Base-by-base conservation (phyloP, 208 protist species). In the Vickermania spadyakhi region DNA sequence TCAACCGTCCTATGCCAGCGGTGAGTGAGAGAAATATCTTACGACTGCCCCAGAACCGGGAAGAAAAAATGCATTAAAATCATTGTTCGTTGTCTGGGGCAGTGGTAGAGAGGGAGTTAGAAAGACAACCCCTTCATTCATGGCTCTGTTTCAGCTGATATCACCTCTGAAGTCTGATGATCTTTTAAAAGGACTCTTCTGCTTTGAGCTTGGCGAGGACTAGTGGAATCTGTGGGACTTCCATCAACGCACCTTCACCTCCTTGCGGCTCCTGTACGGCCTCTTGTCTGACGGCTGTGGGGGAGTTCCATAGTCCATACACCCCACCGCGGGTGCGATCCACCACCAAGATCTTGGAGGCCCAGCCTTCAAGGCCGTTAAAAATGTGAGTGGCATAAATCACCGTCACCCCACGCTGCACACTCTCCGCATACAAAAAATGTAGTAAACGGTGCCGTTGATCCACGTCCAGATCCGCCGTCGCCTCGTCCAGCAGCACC, bases 331-430 rank as follows among this genome's bases (percentile, higher is more conserved):
- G 52, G 7, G 65, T 84, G n/a, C 79, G 76, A 58, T 93, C 81
- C n/a, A 94, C 69, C 14, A 96, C 41, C 30, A 96, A 69, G 3
- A 81, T 53, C 1, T 56, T 62, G 21, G 75, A 72, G 23, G 84
- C 80, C 93, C 93, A 97, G 23, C 76, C 78, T 28, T 93, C 75
- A 7, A 97, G 56, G 0, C 89, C 93, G 36, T 89, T 86, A 66
- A 96, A 97, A 64, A 97, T 97, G 67, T 97, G 90, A 30, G 90
- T 97, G 45, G 84, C 72, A 75, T 96, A 97, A 27, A 96, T 61
- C 28, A 95, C 73, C 1, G 86, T 94, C 49, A 93, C 89, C 3
- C 84, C 86, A 22, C 77, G 78, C 5, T 68, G 58, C 58, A 79
- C 74, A 67, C 79, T 91, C 59, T 96, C 89, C 56, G 77, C 65